Evolutionary conservation across 768 basidiomycete species (phyloP).

Genomic region (Tylopilus subfusipes): DNA sequence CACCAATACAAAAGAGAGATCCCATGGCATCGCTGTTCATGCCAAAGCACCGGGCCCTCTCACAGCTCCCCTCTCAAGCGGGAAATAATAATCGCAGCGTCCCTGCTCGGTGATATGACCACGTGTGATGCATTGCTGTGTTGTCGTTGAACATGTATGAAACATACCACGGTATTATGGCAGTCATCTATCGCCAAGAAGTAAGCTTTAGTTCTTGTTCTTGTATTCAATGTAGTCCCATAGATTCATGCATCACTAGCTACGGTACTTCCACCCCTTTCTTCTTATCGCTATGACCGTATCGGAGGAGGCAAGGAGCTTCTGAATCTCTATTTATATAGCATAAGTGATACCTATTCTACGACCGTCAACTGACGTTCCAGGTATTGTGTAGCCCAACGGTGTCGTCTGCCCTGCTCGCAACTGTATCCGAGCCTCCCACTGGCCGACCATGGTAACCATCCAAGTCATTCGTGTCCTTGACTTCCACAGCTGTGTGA

Average conservation of each 20-base stretch:
- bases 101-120: constrained; percentile 20
- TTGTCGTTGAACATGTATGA: not conserved
- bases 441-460: constrained; percentile 17
- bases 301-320: not conserved
- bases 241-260: constrained; percentile 10
- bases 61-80: constrained; percentile 44
- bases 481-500: constrained; percentile 34
- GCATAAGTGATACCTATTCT: constrained; percentile 1
- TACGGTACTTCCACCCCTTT: not conserved
- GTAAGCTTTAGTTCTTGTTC: constrained; percentile 3
- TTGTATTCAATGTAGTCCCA: constrained; percentile 15
- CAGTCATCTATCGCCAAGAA: constrained; percentile 5
- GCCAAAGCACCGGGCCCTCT: constrained; percentile 68
- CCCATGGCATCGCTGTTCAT: constrained; percentile 63
- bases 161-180: not conserved
- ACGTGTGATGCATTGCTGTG: not conserved
- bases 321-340: not conserved
- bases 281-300: constrained; percentile 9
- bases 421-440: constrained; percentile 38
- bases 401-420: constrained; percentile 69
- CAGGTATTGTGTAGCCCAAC: constrained; percentile 79
- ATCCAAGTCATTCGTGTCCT: constrained; percentile 25
- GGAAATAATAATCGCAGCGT: constrained; percentile 19
- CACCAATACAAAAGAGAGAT: constrained; percentile 52
- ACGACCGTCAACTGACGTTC: constrained; percentile 36